Evolutionary conservation across 2,329 filamentous ascomycete genomes (phyloP).

Genomic region (Colletotrichum sp.): DNA sequence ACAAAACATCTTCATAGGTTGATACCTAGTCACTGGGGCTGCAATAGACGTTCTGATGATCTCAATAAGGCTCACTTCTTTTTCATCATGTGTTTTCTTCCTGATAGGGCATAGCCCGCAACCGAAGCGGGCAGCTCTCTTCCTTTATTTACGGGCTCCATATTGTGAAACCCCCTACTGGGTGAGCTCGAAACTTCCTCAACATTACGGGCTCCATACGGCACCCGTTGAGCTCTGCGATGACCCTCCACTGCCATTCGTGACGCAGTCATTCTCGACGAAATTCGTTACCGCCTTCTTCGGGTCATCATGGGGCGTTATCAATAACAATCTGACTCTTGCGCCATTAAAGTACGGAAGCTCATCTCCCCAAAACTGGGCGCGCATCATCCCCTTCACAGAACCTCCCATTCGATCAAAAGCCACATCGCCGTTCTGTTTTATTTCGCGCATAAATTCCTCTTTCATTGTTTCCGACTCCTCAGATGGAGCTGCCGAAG

Average conservation of each 20-base stretch:
- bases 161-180: too few relatives aligned
- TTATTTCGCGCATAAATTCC: not conserved
- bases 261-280: not conserved
- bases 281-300: not conserved
- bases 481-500: not conserved
- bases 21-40: not conserved
- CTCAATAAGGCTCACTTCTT: not conserved
- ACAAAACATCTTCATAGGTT: not conserved
- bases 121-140: not conserved
- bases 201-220: not conserved
- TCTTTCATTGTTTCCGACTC: not conserved
- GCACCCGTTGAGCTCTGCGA: not conserved
- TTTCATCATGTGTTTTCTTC: not conserved
- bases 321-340: not conserved
- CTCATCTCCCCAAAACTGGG: not conserved
- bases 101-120: not conserved
- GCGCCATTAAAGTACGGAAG: not conserved
- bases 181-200: too few relatives aligned
- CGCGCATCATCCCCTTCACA: not conserved
- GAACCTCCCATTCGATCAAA: not conserved
- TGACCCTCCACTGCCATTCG: not conserved
- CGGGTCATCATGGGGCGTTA: not conserved
- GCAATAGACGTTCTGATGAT: not conserved
- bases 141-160: not conserved
- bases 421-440: not conserved